phyloP scores from a whole-genome alignment of 768 basidiomycete genomes.

The Boletus barrowsii region DNA sequence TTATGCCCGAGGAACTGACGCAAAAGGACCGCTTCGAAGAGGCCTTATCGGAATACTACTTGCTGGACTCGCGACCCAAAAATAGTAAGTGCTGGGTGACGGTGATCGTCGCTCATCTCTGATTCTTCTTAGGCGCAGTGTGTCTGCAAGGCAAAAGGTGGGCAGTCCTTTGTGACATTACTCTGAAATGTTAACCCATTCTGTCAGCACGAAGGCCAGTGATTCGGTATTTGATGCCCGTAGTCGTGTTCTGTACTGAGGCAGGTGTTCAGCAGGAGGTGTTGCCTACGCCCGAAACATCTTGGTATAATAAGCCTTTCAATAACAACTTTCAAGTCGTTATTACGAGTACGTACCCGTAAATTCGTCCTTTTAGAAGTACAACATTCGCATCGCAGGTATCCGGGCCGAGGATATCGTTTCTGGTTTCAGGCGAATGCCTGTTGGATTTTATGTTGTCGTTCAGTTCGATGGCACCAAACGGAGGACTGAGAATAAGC shows the following conservation, averaged over 20 bases:
- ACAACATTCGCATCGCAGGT: not conserved
- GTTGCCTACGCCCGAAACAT: too few relatives aligned
- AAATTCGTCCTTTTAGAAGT: not conserved
- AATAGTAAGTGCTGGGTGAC: not conserved
- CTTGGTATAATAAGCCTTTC: not conserved
- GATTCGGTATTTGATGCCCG: not conserved
- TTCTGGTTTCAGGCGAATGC: not conserved
- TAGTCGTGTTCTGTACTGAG: too few relatives aligned
- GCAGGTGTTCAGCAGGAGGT: too few relatives aligned
- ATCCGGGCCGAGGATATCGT: constrained; percentile 7
- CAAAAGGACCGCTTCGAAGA: not conserved
- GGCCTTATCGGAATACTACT: not conserved
- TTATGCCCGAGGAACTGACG: not conserved
- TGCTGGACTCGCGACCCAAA: not conserved
- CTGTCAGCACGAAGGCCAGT: not conserved
- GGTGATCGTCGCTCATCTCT: not conserved
- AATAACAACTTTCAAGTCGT: not conserved
- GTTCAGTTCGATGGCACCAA: not conserved
- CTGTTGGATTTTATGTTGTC: constrained; percentile 8
- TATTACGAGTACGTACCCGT: not conserved
- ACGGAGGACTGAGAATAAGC: not conserved
- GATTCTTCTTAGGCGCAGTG: not conserved
- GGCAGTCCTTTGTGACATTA: not conserved
- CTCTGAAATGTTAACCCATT: not conserved
- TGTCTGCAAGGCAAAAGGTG: not conserved